phyloP scores from a whole-genome alignment of 23 red algal species.

The Gracilaria gracilis region DNA sequence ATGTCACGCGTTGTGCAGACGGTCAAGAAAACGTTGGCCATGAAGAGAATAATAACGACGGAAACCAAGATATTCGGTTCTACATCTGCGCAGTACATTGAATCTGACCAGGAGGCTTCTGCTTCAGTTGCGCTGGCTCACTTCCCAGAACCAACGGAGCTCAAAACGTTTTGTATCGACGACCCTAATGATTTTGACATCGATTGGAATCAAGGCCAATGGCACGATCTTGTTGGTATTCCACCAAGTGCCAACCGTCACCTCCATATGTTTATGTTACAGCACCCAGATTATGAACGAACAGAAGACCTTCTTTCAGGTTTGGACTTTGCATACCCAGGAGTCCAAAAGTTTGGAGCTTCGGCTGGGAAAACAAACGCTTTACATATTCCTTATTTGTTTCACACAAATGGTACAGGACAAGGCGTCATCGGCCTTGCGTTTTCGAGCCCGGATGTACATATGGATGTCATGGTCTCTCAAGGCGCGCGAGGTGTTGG shows the following conservation, averaged over 20 bases:
- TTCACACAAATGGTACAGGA: conserved; percentile 27
- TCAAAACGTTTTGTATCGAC: conserved; percentile 40
- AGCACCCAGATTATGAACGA: conserved; percentile 62
- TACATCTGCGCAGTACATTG: conserved; percentile 34
- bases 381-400: conserved; percentile 39
- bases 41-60: conserved; percentile 30
- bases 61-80: conserved; percentile 46
- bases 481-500: conserved; percentile 65
- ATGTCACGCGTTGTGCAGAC: conserved; percentile 38
- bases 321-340: conserved; percentile 72
- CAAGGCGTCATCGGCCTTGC: conserved; percentile 45
- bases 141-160: conserved; percentile 15
- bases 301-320: conserved; percentile 51
- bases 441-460: conserved; percentile 44
- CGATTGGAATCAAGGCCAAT: conserved; percentile 63
- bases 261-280: conserved; percentile 44
- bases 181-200: conserved; percentile 35
- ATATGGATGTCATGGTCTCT: conserved; percentile 45
- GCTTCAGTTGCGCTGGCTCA: conserved; percentile 51
- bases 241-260: conserved; percentile 4
- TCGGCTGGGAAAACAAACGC: conserved; percentile 46
- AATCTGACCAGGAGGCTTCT: conserved; percentile 11
- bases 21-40: conserved; percentile 47
- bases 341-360: conserved; percentile 57
- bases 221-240: conserved; percentile 46